Base-by-base conservation (phyloP, 2,329 filamentous ascomycete genomes). In the Xylogone sp. region DNA sequence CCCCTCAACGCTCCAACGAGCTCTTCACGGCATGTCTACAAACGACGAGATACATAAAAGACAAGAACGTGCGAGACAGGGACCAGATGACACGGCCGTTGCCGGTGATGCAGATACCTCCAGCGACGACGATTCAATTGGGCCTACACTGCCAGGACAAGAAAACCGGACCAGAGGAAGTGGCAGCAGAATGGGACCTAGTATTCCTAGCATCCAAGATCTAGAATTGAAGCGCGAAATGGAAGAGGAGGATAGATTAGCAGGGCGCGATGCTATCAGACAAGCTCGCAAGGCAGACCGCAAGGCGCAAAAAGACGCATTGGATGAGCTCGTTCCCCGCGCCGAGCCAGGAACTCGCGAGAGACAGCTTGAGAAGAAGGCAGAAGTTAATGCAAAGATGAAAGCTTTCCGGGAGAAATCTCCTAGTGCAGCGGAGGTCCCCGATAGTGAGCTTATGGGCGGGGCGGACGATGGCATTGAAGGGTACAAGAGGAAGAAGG, bases 301-400 rank as follows among this genome's bases (percentile, higher is more conserved):
- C 2, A 75, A 76, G 43, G 62, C 76, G 3, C 87, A 93, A 62
- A 87, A 86, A 56, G 86, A 87, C 50, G 79, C 81, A 0, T 76
- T 94, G 0, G 90, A 97, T 13, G 92, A 97, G 57, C 72, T 97
- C 0, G 82, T 78, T 0, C 92, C 93, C 0, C 88, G 90, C 10
- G 90, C 93, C 0, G 90, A 94, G 54, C 74, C 91, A 0, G 91
- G 92, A 0, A 88, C 88, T 1, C 84, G 85, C 44, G 93, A 96
- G 71, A 84, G 93, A 10, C 82, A 84, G 63, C 77, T 97, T 1
- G 93, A 99, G 73, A 97, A 97, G 78, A 86, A 85, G 57, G 80
- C 79, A 29, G 87, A 88, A 56, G 75, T 81, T 4, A 87, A 87
- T 24, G 84, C 86, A 6, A 83, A 86, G 58, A 86, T 95, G 74